Evolutionary conservation across 148 eudicot genomes (phyloP), one percentile per base, ranked within the genome.

Genomic region (Hydrangea macrophylla): DNA sequence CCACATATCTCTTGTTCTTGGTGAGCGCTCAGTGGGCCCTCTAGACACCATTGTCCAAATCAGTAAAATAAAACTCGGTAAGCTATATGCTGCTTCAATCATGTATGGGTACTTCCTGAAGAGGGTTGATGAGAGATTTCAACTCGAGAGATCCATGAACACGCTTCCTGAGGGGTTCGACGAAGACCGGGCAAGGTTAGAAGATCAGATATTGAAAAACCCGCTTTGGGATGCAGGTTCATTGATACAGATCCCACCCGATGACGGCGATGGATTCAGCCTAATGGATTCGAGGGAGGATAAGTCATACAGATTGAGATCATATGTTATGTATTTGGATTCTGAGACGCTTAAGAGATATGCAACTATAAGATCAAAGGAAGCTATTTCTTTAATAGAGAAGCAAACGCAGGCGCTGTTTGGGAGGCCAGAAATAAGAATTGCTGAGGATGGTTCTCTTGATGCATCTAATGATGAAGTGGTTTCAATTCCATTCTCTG

Each of bases 331-430:
- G 99, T 87, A 91, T 78, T 78, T 94, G 80, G 99, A 94, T 82
- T 73, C 88, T 0, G 99, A 91, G 50, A 94, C 99, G 18, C 93
- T 94, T 37, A 91, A 91, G 77, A 82, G 92, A 65, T 94, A 90
- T 28, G 97, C 97, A 7, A 89, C 93, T 36, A 77, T 94, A 72
- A 84, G 99, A 75, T 94, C 99, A 5, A 85, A 77, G 57, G 99
- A 91, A 84, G 93, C 96, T 5, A 72, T 89, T 48, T 87, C 96
- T 20, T 73, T 91, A 79, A 91, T 94, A 3, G 99, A 94, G 65
- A 91, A 79, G 82, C 99, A 94, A 70, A 94, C 99, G 1, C 99
- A 91, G 70, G 91, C 97, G 17, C 73, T 94, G 75, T 94, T 94
- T 65, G 99, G 99, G 36, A 90, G 81, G 67, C 99, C 99, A 0